Conservation (phyloP, 805 yeast species). For the Wickerhamiella lipophila region DNA sequence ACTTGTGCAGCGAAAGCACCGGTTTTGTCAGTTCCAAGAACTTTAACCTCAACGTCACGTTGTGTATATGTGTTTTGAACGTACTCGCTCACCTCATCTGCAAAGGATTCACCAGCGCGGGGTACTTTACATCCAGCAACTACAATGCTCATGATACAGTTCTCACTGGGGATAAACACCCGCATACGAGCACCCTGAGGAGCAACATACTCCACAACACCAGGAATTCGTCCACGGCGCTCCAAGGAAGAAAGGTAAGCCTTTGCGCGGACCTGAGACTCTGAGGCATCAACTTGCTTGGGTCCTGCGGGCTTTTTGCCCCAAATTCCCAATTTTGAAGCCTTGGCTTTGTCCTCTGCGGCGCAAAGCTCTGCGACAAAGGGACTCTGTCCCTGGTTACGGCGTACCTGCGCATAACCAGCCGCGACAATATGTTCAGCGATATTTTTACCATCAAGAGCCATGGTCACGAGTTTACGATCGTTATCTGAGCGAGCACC, state of each 20-base stretch:
- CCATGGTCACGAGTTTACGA: conserved; percentile 51
- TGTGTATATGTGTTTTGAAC: conserved; percentile 48
- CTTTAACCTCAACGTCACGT: conserved; percentile 58
- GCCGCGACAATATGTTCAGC: conserved; percentile 45
- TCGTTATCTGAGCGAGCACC: conserved; percentile 55
- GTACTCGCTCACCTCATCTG: conserved; percentile 41
- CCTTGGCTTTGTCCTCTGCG: conserved; percentile 48
- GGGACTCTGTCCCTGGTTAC: conserved; percentile 59
- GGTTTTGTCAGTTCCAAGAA: conserved; percentile 56
- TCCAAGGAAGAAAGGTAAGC: conserved; percentile 59
- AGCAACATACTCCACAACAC: conserved; percentile 58
- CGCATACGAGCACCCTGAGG: conserved; percentile 51
- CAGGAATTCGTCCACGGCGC: conserved; percentile 51
- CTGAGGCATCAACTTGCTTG: conserved; percentile 71
- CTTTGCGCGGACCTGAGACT: conserved; percentile 55
- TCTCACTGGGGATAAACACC: conserved; percentile 57
- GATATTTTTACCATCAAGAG: conserved; percentile 44
- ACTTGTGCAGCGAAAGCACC: conserved; percentile 74
- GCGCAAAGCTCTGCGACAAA: conserved; percentile 70
- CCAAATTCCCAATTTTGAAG: conserved; percentile 48
- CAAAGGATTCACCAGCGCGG: conserved; percentile 27
- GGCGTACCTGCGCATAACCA: conserved; percentile 74
- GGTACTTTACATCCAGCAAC: conserved; percentile 57
- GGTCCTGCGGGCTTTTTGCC: conserved; percentile 43
- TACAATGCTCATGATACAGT: conserved; percentile 52